Evolutionary conservation across 108 stramenopile species (phyloP).

Genomic region (Fistulifera pelliculosa): DNA sequence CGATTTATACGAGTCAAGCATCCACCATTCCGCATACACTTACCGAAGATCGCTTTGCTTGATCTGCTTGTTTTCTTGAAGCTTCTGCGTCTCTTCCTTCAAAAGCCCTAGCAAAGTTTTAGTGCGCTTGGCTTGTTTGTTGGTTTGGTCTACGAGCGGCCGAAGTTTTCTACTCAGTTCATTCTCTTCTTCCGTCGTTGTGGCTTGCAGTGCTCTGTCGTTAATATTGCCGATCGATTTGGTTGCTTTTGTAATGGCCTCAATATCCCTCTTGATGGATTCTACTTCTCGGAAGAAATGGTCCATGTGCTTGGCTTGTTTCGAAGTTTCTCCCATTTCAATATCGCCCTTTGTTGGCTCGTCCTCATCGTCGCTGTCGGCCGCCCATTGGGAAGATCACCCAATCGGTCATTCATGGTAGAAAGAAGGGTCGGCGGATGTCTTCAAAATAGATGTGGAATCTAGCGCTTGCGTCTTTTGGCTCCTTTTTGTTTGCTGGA

Average conservation of each 20-base stretch:
- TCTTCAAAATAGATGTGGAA: too few species aligned
- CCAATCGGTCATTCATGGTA: slow-evolving; percentile 77
- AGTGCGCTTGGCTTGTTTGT: slow-evolving; percentile 70
- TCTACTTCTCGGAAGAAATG: slow-evolving; percentile 83
- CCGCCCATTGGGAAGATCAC: slow-evolving; percentile 74
- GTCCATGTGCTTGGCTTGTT: slow-evolving; percentile 58
- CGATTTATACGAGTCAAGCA: too few species aligned
- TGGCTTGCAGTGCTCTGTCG: slow-evolving; percentile 69
- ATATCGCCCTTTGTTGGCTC: slow-evolving; percentile 33
- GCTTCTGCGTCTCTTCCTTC: slow-evolving; percentile 75
- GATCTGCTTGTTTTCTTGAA: slow-evolving; percentile 43
- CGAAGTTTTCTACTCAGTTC: slow-evolving; percentile 52
- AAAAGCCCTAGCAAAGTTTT: slow-evolving; percentile 69
- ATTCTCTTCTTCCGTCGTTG: slow-evolving; percentile 67
- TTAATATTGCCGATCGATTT: slow-evolving; percentile 59
- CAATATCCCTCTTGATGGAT: slow-evolving; percentile 68
- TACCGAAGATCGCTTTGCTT: slow-evolving; percentile 59
- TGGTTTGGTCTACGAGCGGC: slow-evolving; percentile 63
- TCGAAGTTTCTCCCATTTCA: slow-evolving; percentile 36
- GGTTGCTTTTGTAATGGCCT: slow-evolving; percentile 55
- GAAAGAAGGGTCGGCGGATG: too few species aligned
- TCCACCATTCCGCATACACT: slow-evolving; percentile 5
- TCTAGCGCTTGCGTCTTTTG: too few species aligned
- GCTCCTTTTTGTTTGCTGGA: too few species aligned
- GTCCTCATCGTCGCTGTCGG: slow-evolving; percentile 24